These are phyloP conservation scores for Dactylellina parvicollis DNA, from an alignment of 2,329 filamentous ascomycete species.

Conservation along the genomic window DNA sequence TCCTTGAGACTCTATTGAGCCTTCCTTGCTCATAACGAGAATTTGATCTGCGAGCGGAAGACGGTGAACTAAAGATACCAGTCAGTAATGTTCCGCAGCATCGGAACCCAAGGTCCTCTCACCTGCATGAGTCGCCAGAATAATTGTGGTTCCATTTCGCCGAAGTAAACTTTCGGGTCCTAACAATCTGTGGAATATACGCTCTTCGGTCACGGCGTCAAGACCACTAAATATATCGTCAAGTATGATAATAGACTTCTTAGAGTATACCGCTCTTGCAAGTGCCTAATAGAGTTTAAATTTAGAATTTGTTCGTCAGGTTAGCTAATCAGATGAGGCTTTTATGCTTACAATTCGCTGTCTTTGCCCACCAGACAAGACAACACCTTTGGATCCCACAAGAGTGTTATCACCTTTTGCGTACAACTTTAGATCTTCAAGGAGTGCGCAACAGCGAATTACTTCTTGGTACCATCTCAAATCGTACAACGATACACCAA, in stretches of 20 bases:
- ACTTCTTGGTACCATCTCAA: conserved; percentile 60
- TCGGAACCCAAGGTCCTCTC: background rate
- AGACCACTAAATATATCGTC: conserved; percentile 63
- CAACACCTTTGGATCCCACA: conserved; percentile 63
- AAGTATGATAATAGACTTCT: conserved; percentile 59
- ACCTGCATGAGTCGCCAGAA: conserved; percentile 60
- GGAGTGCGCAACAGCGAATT: conserved; percentile 60
- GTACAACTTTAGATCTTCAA: conserved; percentile 60
- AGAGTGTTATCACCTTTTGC: conserved; percentile 61
- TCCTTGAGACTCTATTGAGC: background rate
- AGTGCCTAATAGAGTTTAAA: background rate
- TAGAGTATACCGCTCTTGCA: conserved; percentile 23
- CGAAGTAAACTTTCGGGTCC: conserved; percentile 60
- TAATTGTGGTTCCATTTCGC: conserved; percentile 57
- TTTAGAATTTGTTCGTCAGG: conserved; percentile 59
- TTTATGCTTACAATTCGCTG: conserved; percentile 60
- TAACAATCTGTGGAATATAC: conserved; percentile 62
- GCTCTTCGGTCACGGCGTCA: conserved; percentile 62
- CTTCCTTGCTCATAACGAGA: conserved; percentile 10
- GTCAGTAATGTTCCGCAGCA: background rate
- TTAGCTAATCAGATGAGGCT: conserved; percentile 61
- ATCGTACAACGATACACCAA: conserved; percentile 59
- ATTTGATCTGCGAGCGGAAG: conserved; percentile 2
- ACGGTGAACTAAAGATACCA: conserved; percentile 2
- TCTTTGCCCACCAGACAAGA: conserved; percentile 65